Percentiles rank a stretch among this genome's conserved stretches.
These are phyloP conservation scores for Balamuthia mandrillaris DNA, from an alignment of 208 protist genomes.

Conservation along the genomic window DNA sequence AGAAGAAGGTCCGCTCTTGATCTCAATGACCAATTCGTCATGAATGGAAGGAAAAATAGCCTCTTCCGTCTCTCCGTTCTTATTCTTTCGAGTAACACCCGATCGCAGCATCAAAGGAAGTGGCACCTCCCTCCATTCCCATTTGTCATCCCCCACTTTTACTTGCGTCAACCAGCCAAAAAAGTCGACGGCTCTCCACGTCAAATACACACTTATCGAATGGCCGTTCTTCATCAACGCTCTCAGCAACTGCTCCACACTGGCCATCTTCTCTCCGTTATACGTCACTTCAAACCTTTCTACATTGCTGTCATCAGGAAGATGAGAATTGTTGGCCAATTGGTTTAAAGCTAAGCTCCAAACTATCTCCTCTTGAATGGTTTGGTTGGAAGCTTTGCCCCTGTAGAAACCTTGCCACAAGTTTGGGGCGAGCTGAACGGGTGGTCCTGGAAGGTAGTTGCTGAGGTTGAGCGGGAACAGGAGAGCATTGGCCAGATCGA, in stretches of 20 bases:
- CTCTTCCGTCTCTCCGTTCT: no score
- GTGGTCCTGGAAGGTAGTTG: not conserved
- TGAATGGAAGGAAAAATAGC: conserved; percentile 16
- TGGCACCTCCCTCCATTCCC: conserved; percentile 23
- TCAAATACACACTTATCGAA: conserved; percentile 20
- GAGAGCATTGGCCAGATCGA: not conserved
- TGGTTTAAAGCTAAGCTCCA: conserved; percentile 26
- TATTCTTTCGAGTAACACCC: not conserved
- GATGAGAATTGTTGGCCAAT: conserved; percentile 35
- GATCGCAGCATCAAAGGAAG: not conserved
- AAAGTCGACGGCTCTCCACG: conserved; percentile 32
- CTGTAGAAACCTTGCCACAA: conserved; percentile 38
- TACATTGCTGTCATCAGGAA: not conserved
- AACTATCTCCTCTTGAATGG: conserved; percentile 27
- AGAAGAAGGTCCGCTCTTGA: not conserved
- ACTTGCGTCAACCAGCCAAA: conserved; percentile 17
- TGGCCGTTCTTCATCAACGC: conserved; percentile 2
- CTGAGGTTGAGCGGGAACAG: not conserved
- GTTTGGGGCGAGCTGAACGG: conserved; percentile 21
- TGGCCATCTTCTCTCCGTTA: not conserved
- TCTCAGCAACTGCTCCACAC: not conserved
- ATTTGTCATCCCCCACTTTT: no score
- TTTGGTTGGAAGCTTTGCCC: conserved; percentile 10
- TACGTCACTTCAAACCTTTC: not conserved
- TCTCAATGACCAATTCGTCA: conserved; percentile 34